Base-by-base conservation (phyloP, 768 basidiomycete genomes). In the Leccinellum luteum region DNA sequence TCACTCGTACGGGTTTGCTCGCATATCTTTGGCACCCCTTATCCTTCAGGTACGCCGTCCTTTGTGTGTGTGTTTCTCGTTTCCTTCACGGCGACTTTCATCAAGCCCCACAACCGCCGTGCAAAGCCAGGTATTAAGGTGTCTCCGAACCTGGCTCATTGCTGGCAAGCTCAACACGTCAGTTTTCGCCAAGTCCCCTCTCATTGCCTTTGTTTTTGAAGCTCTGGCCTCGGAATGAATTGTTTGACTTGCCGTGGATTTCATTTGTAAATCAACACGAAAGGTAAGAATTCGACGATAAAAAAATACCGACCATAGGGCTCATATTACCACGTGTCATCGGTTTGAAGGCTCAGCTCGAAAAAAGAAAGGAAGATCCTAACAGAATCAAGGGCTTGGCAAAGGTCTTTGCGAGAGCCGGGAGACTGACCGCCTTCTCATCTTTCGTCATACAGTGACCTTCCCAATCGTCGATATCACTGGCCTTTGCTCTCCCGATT, bases 391-490 rank as follows among this genome's bases (percentile, higher is more conserved):
- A 86, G 66, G 95, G 95, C 30, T 89, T 85, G 66, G 91, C 94
- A 50, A 87, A 92, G 54, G 85, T 99, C 56, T 92, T 98, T 66
- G 83, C 92, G 17, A 96, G 98, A 75, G 95, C 97, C 0, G 97
- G 49, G 97, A 98, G 74, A 94, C 91, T 3, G 98, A 98, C 73
- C 90, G 92, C 48, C 76, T 88, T 50, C 80, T 99, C 17, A 81
- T 99, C 57, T 76, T 96, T 21, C 87, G 90, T 60, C 95, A 98
- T 69, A 86, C 90, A 10, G 89, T 93, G 59, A 89, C 90, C 74
- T 91, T 92, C 73, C 94, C 95, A 0, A 85, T 99, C 61, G 92
- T 99, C 23, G 89, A 96, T 66, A 94, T 93, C 21, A 95, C 98
- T 63, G 90, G 90, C 10, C 84, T 89, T 67, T 98, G 96, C 69